These are phyloP conservation scores for Podaxis rugospora DNA, from an alignment of 768 basidiomycete genomes.

Conservation along the genomic window DNA sequence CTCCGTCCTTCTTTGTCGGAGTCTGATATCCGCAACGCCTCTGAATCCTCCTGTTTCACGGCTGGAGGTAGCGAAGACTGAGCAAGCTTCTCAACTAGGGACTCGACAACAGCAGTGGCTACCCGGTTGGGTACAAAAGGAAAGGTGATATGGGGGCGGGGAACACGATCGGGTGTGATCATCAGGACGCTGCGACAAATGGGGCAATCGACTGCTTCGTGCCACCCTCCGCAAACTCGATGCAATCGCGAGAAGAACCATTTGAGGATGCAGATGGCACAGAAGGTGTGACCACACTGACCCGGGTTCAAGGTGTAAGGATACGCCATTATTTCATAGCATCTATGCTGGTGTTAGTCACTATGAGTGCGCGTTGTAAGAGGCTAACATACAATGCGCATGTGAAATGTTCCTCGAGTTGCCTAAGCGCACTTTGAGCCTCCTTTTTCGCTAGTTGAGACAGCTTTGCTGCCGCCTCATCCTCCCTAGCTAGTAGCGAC, in stretches of 20 bases:
- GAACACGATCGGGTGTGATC: conserved; percentile 46
- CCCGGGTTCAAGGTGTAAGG: conserved; percentile 53
- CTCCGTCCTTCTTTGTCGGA: conserved; percentile 33
- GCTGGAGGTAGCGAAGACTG: conserved; percentile 23
- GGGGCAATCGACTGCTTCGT: conserved; percentile 63
- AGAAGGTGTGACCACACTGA: conserved; percentile 66
- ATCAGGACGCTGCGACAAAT: conserved; percentile 55
- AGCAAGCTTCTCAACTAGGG: conserved; percentile 46
- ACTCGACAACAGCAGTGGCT: conserved; percentile 46
- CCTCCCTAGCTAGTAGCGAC: conserved; percentile 35
- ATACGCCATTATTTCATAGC: conserved; percentile 61
- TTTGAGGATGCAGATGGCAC: conserved; percentile 59
- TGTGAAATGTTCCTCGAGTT: conserved; percentile 61
- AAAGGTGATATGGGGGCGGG: conserved; percentile 46
- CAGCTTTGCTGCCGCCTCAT: conserved; percentile 34
- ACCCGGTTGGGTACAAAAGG: conserved; percentile 64
- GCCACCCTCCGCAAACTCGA: conserved; percentile 60
- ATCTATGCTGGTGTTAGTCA: conserved; percentile 32
- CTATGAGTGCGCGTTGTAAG: conserved; percentile 2
- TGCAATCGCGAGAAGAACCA: conserved; percentile 70
- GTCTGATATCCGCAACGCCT: conserved; percentile 32
- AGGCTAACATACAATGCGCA: conserved; percentile 49
- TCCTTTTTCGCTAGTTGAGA: conserved; percentile 40
- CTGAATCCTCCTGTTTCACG: conserved; percentile 38
- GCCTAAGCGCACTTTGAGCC: conserved; percentile 35